Base-by-base conservation (phyloP, 331 rosid species). In the Rosa hybrid region DNA sequence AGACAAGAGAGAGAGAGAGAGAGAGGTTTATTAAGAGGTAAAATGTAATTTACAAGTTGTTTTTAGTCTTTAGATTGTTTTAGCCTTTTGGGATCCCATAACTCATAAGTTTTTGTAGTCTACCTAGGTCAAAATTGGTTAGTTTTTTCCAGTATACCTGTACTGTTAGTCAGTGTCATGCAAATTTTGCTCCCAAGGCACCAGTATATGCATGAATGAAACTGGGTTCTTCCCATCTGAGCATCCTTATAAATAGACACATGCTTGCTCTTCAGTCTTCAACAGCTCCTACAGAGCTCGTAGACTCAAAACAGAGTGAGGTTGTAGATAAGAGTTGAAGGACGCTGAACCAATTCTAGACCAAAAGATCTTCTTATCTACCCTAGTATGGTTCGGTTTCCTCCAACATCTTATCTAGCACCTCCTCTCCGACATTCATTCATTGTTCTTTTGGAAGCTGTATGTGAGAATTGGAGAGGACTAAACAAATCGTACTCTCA, bases 391-490 rank as follows among this genome's bases (percentile, higher is more conserved):
- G 42, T 57, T 75, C 70, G 56, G 56, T 75, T 75, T 75, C 78
- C 44, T 21, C 56, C 54, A 4, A 21, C 42, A 42, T 39, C 69
- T 75, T 25, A 42, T 59, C 70, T 21, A 21, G 0, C 10, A 60
- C 18, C 57, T 0, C 7, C 20, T 10, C 42, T 63, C 1, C 30
- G 39, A n/a, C 23, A 0, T 7, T 34, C 34, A 2, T 10, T 16
- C 34, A 12, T 44, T 46, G 8, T 0, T 17, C 1, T 25, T 76
- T 76, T 62, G 50, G 13, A 45, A 44, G 59, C 12, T 5, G n/a
- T 25, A 60, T 16, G 71, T 76, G 71, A 76, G 79, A 44, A 76
- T 45, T 76, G 60, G 46, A 63, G 48, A 20, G 34, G 25, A 63
- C 38, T 46, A 27, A 76, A 46, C 48, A 62, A 76, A 75, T 21